Percentiles rank a stretch among this genome's conserved stretches.
These are phyloP conservation scores for Epichloe elymi DNA, from an alignment of 2,329 filamentous ascomycete species.

Conservation along the genomic window DNA sequence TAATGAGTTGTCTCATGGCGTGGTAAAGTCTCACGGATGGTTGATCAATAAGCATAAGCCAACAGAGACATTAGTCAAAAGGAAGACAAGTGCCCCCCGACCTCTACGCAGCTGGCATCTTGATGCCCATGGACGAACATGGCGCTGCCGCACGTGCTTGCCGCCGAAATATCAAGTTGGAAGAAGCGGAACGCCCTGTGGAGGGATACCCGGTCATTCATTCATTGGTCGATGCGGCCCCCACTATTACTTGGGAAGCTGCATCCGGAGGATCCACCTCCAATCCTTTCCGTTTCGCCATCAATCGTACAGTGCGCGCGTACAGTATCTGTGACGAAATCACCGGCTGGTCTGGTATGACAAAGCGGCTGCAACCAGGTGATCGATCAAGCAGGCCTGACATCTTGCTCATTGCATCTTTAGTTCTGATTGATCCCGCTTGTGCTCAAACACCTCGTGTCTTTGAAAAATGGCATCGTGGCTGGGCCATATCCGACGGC, in stretches of 20 bases:
- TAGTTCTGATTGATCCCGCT: neutral
- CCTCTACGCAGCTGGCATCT: too few species aligned
- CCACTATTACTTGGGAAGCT: neutral
- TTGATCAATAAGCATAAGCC: too few species aligned
- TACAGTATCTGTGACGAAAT: neutral
- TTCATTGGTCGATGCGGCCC: neutral
- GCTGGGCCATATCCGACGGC: slow-evolving; percentile 16
- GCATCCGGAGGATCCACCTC: neutral
- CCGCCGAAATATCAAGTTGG: too few species aligned
- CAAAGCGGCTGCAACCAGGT: neutral
- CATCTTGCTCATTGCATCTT: neutral
- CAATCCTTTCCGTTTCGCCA: too few species aligned
- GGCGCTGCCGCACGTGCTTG: too few species aligned
- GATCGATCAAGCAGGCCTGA: neutral
- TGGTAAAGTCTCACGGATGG: neutral
- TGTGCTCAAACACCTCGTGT: neutral
- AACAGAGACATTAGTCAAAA: too few species aligned
- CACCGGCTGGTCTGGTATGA: neutral
- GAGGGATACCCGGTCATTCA: neutral
- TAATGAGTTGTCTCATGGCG: too few species aligned
- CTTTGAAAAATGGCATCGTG: slow-evolving; percentile 12
- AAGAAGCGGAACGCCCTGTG: too few species aligned
- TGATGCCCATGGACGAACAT: too few species aligned
- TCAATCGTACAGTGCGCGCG: neutral
- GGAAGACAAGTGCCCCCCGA: too few species aligned